A percentile compares a stretch with the other conserved stretches of the same genome.
phyloP scores from a whole-genome alignment of 2,329 filamentous ascomycete species.

The Fusarium sp. region DNA sequence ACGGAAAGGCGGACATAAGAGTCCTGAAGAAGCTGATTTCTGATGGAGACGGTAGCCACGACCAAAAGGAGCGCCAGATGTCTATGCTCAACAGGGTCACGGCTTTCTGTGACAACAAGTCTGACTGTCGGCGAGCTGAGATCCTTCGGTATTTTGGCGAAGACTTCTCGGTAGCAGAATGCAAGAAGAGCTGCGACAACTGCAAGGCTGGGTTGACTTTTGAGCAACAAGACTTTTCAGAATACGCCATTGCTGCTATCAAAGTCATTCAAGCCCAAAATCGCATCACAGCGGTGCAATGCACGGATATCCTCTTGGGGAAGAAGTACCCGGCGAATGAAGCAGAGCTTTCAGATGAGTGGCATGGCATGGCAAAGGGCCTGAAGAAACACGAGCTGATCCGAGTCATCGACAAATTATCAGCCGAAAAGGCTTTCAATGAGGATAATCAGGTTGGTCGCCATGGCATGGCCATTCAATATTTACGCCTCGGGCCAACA shows the following conservation, averaged over 20 bases:
- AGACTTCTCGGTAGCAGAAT: conserved; percentile 78
- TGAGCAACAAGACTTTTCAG: conserved; percentile 81
- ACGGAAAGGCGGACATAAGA: conserved; percentile 81
- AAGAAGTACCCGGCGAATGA: conserved; percentile 71
- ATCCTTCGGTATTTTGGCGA: conserved; percentile 97
- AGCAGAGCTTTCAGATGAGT: conserved; percentile 65
- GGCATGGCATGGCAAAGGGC: conserved; percentile 76
- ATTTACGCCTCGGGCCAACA: conserved; percentile 67
- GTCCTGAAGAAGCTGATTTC: conserved; percentile 85
- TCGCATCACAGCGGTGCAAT: conserved; percentile 80
- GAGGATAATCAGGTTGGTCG: conserved; percentile 71
- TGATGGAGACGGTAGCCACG: conserved; percentile 78
- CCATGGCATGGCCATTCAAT: conserved; percentile 79
- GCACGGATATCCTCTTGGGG: conserved; percentile 86
- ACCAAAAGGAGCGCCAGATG: conserved; percentile 87
- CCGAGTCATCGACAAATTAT: conserved; percentile 82
- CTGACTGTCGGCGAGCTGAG: conserved; percentile 88
- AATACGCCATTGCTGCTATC: conserved; percentile 79
- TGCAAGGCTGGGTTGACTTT: conserved; percentile 81
- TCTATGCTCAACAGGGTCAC: conserved; percentile 88
- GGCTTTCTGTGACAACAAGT: conserved; percentile 89
- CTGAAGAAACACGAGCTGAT: conserved; percentile 83
- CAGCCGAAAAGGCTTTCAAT: conserved; percentile 78
- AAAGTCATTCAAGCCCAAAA: conserved; percentile 72
- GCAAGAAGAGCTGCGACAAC: conserved; percentile 86